phyloP scores from a whole-genome alignment of 208 protist genomes.

The Trypanosoma rangeli region DNA sequence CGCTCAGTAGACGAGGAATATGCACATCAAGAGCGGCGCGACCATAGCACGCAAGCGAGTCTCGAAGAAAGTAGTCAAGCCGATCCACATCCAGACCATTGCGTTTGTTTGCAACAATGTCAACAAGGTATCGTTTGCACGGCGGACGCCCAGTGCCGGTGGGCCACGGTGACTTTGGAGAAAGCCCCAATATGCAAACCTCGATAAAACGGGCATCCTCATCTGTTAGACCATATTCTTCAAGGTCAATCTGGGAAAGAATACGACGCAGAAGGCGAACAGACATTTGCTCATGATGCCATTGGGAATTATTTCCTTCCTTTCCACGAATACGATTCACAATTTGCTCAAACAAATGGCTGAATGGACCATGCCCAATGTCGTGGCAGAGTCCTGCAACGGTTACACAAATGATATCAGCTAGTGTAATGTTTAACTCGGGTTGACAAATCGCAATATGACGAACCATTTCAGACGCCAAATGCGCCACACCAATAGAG shows the following conservation, averaged over 20 bases:
- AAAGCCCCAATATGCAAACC: constrained; percentile 25
- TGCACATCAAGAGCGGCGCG: constrained; percentile 39
- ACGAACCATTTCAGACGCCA: constrained; percentile 53
- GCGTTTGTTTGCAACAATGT: constrained; percentile 52
- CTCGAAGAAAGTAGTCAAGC: constrained; percentile 90
- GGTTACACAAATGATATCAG: constrained; percentile 57
- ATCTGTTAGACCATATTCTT: constrained; percentile 22
- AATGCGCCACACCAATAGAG: constrained; percentile 73
- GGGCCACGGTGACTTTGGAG: constrained; percentile 34
- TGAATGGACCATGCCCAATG: constrained; percentile 91
- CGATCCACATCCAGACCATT: constrained; percentile 93
- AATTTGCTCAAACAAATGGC: constrained; percentile 82
- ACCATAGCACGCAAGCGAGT: constrained; percentile 47
- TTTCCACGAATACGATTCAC: constrained; percentile 28
- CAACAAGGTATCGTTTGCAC: constrained; percentile 46
- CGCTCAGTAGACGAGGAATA: constrained; percentile 40
- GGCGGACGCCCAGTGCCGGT: constrained; percentile 29
- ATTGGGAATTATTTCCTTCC: not conserved
- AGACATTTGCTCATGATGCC: constrained; percentile 49
- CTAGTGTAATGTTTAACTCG: constrained; percentile 55
- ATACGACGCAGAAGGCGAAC: constrained; percentile 29
- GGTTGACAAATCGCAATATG: constrained; percentile 48
- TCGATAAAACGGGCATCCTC: constrained; percentile 38
- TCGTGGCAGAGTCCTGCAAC: constrained; percentile 92
- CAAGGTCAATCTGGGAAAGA: constrained; percentile 22